Conservation (phyloP, 768 basidiomycete species). For the Psilocybe subaeruginosa region DNA sequence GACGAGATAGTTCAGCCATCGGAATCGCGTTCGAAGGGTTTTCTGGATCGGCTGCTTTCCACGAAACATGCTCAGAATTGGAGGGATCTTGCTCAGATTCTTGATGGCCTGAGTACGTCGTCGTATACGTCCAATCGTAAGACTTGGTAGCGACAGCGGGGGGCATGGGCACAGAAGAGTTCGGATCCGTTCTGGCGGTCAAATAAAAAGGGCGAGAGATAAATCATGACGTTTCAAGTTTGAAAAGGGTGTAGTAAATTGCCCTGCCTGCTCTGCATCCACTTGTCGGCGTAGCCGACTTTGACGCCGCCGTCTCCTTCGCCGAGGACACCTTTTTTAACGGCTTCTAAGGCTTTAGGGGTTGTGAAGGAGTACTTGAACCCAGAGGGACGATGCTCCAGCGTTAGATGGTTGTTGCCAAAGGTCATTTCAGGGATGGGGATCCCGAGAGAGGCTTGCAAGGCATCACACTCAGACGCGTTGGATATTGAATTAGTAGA, state of each 20-base stretch:
- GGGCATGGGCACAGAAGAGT: slow-evolving; percentile 68
- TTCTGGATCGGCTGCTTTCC: slow-evolving; percentile 60
- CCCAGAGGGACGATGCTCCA: slow-evolving; percentile 66
- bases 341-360: slow-evolving; percentile 65
- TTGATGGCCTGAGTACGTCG: slow-evolving; percentile 75
- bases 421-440: slow-evolving; percentile 98
- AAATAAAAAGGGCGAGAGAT: slow-evolving; percentile 6
- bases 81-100: slow-evolving; percentile 14
- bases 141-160: slow-evolving; percentile 77
- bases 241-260: slow-evolving; percentile 18
- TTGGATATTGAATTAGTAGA: slow-evolving; percentile 81
- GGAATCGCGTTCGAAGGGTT: slow-evolving; percentile 73
- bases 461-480: slow-evolving; percentile 70
- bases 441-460: slow-evolving; percentile 67
- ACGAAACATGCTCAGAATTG: slow-evolving; percentile 28
- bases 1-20: slow-evolving; percentile 80
- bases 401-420: slow-evolving; percentile 74
- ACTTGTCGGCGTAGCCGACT: slow-evolving; percentile 93
- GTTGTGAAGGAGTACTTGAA: slow-evolving; percentile 72
- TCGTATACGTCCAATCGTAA: slow-evolving; percentile 99
- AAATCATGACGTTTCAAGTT: slow-evolving; percentile 8
- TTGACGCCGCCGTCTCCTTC: slow-evolving; percentile 91
- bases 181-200: slow-evolving; percentile 61
- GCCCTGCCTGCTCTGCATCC: slow-evolving; percentile 85
- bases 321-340: slow-evolving; percentile 75